These are phyloP conservation scores for Chrysochromulina tobinii DNA, from an alignment of 78 protist genomes.

Conservation along the genomic window DNA sequence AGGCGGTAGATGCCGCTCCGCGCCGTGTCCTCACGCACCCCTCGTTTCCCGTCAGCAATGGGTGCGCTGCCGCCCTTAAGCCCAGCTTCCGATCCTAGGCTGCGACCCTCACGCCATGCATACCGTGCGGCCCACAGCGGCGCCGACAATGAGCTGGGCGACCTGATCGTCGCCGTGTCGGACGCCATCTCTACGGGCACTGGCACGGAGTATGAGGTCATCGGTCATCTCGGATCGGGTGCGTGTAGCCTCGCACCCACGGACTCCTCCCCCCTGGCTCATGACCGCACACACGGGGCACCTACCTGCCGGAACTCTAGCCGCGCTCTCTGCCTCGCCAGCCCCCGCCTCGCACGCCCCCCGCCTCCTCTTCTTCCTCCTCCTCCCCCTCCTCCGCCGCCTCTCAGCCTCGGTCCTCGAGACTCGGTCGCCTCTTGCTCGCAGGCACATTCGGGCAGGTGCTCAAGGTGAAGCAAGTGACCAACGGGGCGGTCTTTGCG, in stretches of 20 bases:
- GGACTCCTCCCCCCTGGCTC: background rate
- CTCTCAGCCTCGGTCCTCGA: too few relatives aligned
- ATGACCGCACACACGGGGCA: background rate
- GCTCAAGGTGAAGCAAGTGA: background rate
- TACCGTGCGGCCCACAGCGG: background rate
- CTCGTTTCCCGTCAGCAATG: too few relatives aligned
- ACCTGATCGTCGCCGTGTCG: background rate
- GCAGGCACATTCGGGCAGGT: background rate
- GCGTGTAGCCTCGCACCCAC: background rate
- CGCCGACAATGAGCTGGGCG: background rate
- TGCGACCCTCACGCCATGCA: too few relatives aligned
- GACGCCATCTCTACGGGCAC: background rate
- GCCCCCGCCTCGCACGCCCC: too few relatives aligned
- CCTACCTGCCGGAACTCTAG: background rate
- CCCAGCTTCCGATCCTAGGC: too few relatives aligned
- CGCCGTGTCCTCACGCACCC: too few relatives aligned
- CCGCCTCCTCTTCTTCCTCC: too few relatives aligned
- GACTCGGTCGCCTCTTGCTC: too few relatives aligned
- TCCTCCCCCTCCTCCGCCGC: too few relatives aligned
- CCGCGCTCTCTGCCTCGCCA: too few relatives aligned
- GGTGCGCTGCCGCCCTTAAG: too few relatives aligned
- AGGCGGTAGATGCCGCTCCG: too few relatives aligned
- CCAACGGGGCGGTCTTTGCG: constrained; percentile 53
- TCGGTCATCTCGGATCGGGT: background rate
- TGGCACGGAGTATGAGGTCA: background rate